Conservation (phyloP, 1,284 basidiomycete genomes). For the Cystobasidium sp. region DNA sequence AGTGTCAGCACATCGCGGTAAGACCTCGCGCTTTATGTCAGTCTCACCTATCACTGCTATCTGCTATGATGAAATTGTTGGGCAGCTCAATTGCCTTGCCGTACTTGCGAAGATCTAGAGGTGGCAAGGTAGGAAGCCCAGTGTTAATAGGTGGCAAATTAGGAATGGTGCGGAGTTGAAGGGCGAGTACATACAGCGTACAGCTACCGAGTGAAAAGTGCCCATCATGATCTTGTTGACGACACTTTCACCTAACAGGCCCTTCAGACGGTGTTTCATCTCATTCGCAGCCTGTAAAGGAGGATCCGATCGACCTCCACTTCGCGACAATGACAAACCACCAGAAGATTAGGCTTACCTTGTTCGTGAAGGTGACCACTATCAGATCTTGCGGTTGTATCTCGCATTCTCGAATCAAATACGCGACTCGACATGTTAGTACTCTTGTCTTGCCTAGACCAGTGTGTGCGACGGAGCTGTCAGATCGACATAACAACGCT, state of each 20-base stretch:
- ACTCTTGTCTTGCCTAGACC: conserved; percentile 63
- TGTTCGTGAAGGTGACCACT: conserved; percentile 58
- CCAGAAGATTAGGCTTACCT: conserved; percentile 38
- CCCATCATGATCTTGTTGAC: conserved; percentile 66
- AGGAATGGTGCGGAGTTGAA: background rate
- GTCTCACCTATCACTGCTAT: conserved; percentile 76
- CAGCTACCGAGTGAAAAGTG: conserved; percentile 52
- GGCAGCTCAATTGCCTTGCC: conserved; percentile 67
- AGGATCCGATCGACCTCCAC: background rate
- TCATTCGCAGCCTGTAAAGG: conserved; percentile 82
- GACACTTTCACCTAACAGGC: conserved; percentile 69
- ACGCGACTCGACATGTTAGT: conserved; percentile 77
- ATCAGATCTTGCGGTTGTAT: conserved; percentile 50
- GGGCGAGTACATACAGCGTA: conserved; percentile 10
- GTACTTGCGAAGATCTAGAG: conserved; percentile 68
- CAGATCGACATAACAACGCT: background rate
- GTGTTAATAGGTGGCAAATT: background rate
- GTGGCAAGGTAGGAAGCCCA: background rate
- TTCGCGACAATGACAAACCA: background rate
- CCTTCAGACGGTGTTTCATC: conserved; percentile 75
- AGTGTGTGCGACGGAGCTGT: background rate
- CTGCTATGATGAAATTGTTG: conserved; percentile 80
- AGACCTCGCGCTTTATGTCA: conserved; percentile 4
- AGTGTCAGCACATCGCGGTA: background rate
- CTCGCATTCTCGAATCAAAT: conserved; percentile 64